Conservation (phyloP, 148 eudicot genomes). For the Vaccinium vitisidaea region DNA sequence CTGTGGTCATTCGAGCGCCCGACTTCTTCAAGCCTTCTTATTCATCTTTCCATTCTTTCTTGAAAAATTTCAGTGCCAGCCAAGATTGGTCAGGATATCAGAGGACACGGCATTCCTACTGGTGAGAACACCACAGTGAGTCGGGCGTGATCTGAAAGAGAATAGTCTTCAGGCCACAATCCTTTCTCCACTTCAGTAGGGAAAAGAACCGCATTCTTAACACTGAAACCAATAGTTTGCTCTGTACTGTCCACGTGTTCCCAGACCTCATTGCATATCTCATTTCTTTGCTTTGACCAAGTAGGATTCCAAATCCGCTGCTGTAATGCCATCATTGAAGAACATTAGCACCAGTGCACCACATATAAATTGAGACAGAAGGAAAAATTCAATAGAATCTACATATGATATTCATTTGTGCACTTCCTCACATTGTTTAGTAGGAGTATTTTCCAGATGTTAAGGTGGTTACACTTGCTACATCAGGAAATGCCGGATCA, state of each 20-base stretch:
- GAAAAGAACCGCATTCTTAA: constrained; percentile 86
- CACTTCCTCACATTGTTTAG: not conserved
- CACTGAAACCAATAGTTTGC: constrained; percentile 80
- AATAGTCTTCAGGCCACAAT: constrained; percentile 95
- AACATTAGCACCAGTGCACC: constrained; percentile 3
- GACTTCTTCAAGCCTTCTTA: not conserved
- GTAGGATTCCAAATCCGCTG: constrained; percentile 73
- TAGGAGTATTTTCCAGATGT: not conserved
- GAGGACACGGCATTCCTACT: constrained; percentile 78
- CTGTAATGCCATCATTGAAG: constrained; percentile 38
- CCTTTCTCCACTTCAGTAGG: constrained; percentile 98
- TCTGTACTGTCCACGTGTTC: constrained; percentile 37
- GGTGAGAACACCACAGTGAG: constrained; percentile 95
- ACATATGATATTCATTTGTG: not conserved
- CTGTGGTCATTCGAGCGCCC: not conserved
- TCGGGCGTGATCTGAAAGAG: constrained; percentile 97
- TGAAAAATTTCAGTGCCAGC: not conserved
- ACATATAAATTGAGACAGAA: not conserved
- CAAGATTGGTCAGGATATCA: constrained; percentile 31
- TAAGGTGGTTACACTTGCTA: not conserved
- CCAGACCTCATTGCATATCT: constrained; percentile 28
- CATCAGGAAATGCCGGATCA: not conserved
- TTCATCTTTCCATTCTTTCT: not conserved
- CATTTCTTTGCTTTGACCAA: constrained; percentile 43
- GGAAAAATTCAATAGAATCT: not conserved